Percentiles rank a stretch among this genome's conserved stretches.
Conservation (phyloP, 179 eudicot species). For the Silene coronaria region DNA sequence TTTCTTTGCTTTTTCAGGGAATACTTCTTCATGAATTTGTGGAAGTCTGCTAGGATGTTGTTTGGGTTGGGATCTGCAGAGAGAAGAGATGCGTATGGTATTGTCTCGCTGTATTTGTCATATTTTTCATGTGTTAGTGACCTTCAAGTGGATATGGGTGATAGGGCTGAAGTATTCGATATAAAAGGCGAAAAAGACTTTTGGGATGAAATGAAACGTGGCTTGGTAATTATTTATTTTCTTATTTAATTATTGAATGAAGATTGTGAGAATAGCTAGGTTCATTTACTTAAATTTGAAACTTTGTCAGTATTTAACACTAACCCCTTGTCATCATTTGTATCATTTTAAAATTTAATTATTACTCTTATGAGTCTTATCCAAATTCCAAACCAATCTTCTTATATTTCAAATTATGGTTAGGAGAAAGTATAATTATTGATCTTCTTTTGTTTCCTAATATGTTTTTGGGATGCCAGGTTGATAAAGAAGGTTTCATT, state of each 20-base stretch:
- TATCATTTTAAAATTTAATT: background rate
- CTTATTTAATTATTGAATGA: background rate
- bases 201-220: conserved; percentile 82
- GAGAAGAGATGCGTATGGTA: conserved; percentile 82
- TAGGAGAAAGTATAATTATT: background rate
- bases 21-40: conserved; percentile 43
- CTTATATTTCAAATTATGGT: background rate
- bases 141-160: conserved; percentile 31
- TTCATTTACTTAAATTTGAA: background rate
- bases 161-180: conserved; percentile 52
- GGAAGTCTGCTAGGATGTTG: conserved; percentile 66
- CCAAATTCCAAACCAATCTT: background rate
- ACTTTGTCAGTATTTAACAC: background rate
- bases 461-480: conserved; percentile 38
- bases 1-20: conserved; percentile 47
- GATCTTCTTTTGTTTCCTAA: background rate
- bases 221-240: conserved; percentile 61
- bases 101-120: conserved; percentile 74
- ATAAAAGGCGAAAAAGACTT: conserved; percentile 62
- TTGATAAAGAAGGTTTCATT: conserved; percentile 67
- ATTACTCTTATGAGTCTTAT: background rate
- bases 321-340: background rate
- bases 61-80: conserved; percentile 64
- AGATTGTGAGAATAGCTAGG: conserved; percentile 1
- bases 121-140: conserved; percentile 41